Evolutionary conservation across 169 alveolate species (phyloP).

Genomic region (Cryptosporidium ubiquitum): DNA sequence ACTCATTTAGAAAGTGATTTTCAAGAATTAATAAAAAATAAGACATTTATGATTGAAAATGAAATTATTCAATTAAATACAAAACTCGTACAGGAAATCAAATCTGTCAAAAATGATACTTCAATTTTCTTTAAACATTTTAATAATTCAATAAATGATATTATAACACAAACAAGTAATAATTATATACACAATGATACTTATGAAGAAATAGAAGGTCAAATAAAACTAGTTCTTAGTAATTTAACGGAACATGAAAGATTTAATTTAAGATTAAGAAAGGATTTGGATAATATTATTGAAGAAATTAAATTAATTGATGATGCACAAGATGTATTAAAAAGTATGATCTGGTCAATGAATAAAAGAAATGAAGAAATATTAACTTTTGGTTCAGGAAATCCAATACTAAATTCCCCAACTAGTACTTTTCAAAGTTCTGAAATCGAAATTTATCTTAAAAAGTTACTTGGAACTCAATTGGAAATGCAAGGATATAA

Average conservation of each 20-base stretch:
- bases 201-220: not conserved
- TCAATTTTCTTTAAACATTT: not conserved
- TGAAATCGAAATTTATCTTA: not conserved
- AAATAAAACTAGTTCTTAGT: not conserved
- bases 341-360: slow-evolving; percentile 39
- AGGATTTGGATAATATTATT: slow-evolving; percentile 6
- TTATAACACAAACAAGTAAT: not conserved
- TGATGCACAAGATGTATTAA: slow-evolving; percentile 43
- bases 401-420: not conserved
- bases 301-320: slow-evolving; percentile 45
- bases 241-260: slow-evolving; percentile 11
- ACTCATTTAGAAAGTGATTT: not conserved
- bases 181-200: too few relatives aligned
- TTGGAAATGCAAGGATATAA: slow-evolving; percentile 24
- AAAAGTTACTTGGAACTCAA: not conserved
- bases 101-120: slow-evolving; percentile 2
- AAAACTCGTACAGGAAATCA: not conserved
- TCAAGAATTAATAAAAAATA: not conserved
- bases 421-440: not conserved
- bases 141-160: not conserved
- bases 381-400: not conserved
- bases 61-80: not conserved
- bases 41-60: not conserved
- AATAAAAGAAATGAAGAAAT: slow-evolving; percentile 29
- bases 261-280: not conserved